Percentiles rank a stretch among this genome's conserved stretches.
phyloP scores from a whole-genome alignment of 116 monocot genomes.

The Cymodocea nodosa region DNA sequence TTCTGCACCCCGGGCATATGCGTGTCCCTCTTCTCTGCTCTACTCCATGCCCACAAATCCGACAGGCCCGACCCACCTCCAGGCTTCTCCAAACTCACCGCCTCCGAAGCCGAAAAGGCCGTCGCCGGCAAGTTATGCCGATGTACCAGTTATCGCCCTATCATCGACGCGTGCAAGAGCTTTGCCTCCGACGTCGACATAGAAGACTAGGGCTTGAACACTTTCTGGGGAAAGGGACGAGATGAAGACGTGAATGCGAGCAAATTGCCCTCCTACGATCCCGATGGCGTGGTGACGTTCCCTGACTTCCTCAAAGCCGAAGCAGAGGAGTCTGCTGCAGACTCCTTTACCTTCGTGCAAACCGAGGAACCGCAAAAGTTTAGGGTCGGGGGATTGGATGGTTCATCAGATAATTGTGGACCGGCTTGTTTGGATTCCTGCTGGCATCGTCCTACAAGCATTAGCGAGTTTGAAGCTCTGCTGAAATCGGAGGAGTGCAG shows the following conservation, averaged over 20 bases:
- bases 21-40: constrained; percentile 75
- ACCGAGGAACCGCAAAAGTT: too few relatives aligned
- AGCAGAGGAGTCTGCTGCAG: constrained; percentile 16
- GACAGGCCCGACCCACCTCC: constrained; percentile 25
- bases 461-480: constrained; percentile 33
- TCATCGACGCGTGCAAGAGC: constrained; percentile 71
- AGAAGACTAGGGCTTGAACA: constrained; percentile 73
- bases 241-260: constrained; percentile 1
- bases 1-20: constrained; percentile 92
- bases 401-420: neutral
- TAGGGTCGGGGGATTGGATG: too few relatives aligned
- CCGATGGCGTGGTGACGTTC: constrained; percentile 19
- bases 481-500: constrained; percentile 13
- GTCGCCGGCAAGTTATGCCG: constrained; percentile 61
- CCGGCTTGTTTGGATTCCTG: neutral
- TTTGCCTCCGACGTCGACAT: constrained; percentile 65
- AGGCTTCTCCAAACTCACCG: constrained; percentile 65
- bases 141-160: constrained; percentile 75
- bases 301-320: constrained; percentile 55
- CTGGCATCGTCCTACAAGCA: constrained; percentile 41
- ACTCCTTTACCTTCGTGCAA: neutral
- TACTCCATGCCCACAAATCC: constrained; percentile 50
- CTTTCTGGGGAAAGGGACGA: constrained; percentile 49
- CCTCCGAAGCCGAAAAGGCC: constrained; percentile 54
- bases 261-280: constrained; percentile 29